Evolutionary conservation across 768 basidiomycete genomes (phyloP), one percentile per base, ranked within the genome.

Genomic region (Lactarius vividus): DNA sequence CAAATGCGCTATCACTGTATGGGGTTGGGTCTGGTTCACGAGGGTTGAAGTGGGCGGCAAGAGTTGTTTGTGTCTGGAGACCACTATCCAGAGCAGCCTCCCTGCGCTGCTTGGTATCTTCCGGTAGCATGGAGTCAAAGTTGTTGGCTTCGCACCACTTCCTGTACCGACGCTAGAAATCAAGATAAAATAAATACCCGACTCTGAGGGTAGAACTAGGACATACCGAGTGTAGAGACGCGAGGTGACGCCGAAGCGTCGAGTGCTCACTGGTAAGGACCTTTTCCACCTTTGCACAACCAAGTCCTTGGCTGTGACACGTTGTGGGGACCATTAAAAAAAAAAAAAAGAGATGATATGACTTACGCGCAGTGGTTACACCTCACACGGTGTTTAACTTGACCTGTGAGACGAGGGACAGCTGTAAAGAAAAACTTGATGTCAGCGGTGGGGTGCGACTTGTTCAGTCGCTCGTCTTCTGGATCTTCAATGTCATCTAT

Each of bases 251-350:
- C 42, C 18, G 7, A 44, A 44, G 42, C 2, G 18, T 20, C 7
- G 7, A 44, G 42, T 44, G 42, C 42, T 44, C 42, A 44, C 18
- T 44, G 18, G 8, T 44, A 8, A 44, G 20, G 42, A 44, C 6
- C 20, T 44, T 44, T 20, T 44, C 42, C 5, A 44, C 42, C 6
- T 44, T 44, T 1, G 42, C 20, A 44, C 42, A 44, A 8, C 42
- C 18, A 20, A 44, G 18, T 6, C 42, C 42, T 44, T 20, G 42
- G 7, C 42, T 44, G 42, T 44, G 33, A 33, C 9, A n/a, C 77
- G n/a, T n/a, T n/a, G n/a, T n/a, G n/a, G n/a, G n/a, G n/a, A n/a
- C n/a, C n/a, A n/a, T n/a, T n/a, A n/a, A n/a, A n/a, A n/a, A n/a
- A n/a, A n/a, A n/a, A n/a, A n/a, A n/a, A n/a, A n/a, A 39, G n/a